These are phyloP conservation scores for Podaxis sp. DNA, from an alignment of 768 basidiomycete species.

Conservation along the genomic window DNA sequence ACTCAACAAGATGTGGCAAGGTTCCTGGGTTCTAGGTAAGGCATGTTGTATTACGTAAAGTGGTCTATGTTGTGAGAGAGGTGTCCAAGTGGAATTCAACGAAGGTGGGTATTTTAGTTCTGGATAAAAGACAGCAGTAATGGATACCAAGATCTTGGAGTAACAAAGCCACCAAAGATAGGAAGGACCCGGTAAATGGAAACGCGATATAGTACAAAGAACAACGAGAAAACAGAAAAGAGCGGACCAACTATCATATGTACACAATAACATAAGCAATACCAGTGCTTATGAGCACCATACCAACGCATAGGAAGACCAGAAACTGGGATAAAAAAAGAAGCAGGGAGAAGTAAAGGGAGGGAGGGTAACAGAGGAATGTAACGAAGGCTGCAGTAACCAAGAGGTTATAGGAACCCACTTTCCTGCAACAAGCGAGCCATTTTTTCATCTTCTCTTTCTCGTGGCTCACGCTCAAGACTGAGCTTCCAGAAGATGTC, in stretches of 20 bases:
- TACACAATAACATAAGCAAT: conserved; percentile 22
- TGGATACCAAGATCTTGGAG: neutral
- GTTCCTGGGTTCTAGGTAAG: neutral
- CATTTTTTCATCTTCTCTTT: conserved; percentile 97
- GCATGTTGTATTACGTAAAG: neutral
- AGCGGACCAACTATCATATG: conserved; percentile 3
- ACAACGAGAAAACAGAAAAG: neutral
- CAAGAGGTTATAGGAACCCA: conserved; percentile 62
- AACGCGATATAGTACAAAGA: neutral
- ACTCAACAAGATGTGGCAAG: neutral
- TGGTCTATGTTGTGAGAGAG: neutral
- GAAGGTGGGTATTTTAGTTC: neutral
- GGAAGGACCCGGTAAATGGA: neutral
- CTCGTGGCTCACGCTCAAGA: conserved; percentile 86
- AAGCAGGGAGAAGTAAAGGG: neutral
- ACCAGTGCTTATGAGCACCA: conserved; percentile 19
- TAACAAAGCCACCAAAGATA: neutral
- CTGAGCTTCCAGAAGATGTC: conserved; percentile 85
- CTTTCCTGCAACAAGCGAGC: conserved; percentile 85
- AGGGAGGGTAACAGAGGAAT: neutral
- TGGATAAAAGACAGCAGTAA: neutral
- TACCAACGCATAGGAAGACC: conserved; percentile 12
- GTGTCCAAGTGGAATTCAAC: neutral
- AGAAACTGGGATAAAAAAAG: neutral
- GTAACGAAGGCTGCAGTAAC: neutral